Conservation (phyloP, 140 eudicot species). For the Bidens hawaiensis region DNA sequence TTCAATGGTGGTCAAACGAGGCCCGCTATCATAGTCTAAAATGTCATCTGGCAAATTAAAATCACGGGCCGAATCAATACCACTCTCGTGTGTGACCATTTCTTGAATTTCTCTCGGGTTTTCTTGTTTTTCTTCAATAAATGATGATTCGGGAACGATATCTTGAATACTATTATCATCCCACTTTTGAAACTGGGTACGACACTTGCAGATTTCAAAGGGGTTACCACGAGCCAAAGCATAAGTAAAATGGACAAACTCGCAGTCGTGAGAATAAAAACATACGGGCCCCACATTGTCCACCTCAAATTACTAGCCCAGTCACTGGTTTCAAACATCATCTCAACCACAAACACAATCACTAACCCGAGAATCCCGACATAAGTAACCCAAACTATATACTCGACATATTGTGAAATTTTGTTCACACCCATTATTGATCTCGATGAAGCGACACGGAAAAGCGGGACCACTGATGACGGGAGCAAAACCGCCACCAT, state of each 20-base stretch:
- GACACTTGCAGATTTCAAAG: constrained; percentile 56
- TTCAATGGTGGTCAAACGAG: constrained; percentile 38
- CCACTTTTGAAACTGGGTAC: constrained; percentile 28
- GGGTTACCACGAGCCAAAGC: constrained; percentile 77
- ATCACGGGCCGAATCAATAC: constrained; percentile 24
- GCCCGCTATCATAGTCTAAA: constrained; percentile 42
- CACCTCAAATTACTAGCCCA: constrained; percentile 81
- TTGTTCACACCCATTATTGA: constrained; percentile 69
- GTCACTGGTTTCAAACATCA: constrained; percentile 76
- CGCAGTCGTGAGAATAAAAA: constrained; percentile 45
- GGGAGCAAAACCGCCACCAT: constrained; percentile 81
- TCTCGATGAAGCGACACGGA: constrained; percentile 71
- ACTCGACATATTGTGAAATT: constrained; percentile 58
- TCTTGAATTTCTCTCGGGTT: constrained; percentile 33
- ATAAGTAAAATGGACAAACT: constrained; percentile 47
- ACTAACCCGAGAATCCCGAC: constrained; percentile 67
- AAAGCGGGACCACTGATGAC: constrained; percentile 85
- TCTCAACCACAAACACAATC: constrained; percentile 64
- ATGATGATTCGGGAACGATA: constrained; percentile 1
- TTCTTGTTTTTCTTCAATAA: constrained; percentile 20
- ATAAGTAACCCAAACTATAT: constrained; percentile 42
- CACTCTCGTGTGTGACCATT: constrained; percentile 2
- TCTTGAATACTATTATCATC: constrained; percentile 18
- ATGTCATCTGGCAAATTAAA: constrained; percentile 51
- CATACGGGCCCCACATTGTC: constrained; percentile 43